Conservation (phyloP, 306 rosid species). For the Ochetophila trinervis region DNA sequence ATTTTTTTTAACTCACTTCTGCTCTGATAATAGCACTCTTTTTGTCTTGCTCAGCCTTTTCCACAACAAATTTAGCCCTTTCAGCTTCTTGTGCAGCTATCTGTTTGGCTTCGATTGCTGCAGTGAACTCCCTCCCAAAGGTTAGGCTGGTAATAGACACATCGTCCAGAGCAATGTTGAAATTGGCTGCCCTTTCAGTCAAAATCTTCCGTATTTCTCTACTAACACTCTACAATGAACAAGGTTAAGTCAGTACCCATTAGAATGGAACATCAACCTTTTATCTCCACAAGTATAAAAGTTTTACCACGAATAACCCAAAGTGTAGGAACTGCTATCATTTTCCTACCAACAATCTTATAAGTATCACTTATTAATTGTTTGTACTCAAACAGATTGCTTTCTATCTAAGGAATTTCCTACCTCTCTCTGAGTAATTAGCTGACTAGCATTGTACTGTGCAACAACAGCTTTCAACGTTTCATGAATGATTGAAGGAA, state of each 20-base stretch:
- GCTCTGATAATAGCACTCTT: slow-evolving; percentile 81
- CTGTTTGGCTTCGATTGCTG: slow-evolving; percentile 93
- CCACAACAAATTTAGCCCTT: slow-evolving; percentile 89
- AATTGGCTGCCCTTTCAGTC: slow-evolving; percentile 74
- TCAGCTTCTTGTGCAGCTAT: slow-evolving; percentile 96
- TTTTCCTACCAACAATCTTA: neutral
- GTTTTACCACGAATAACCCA: neutral
- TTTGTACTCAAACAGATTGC: neutral
- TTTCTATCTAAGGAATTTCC: neutral
- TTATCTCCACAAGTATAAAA: neutral
- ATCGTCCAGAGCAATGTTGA: slow-evolving; percentile 87
- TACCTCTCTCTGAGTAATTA: slow-evolving; percentile 96
- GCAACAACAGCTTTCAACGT: slow-evolving; percentile 94
- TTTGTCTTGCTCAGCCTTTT: slow-evolving; percentile 88
- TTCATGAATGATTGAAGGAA: slow-evolving; percentile 92
- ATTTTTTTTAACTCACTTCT: slow-evolving; percentile 49
- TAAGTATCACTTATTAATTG: neutral
- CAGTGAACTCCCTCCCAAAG: slow-evolving; percentile 74
- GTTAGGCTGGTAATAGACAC: slow-evolving; percentile 76
- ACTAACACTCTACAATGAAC: slow-evolving; percentile 58
- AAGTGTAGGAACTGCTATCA: neutral
- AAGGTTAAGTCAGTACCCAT: slow-evolving; percentile 7
- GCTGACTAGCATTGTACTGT: slow-evolving; percentile 93
- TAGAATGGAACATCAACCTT: too few species aligned
- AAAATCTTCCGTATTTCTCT: slow-evolving; percentile 79